Evolutionary conservation across 768 basidiomycete species (phyloP).

Genomic region (Trametes gibbosa): DNA sequence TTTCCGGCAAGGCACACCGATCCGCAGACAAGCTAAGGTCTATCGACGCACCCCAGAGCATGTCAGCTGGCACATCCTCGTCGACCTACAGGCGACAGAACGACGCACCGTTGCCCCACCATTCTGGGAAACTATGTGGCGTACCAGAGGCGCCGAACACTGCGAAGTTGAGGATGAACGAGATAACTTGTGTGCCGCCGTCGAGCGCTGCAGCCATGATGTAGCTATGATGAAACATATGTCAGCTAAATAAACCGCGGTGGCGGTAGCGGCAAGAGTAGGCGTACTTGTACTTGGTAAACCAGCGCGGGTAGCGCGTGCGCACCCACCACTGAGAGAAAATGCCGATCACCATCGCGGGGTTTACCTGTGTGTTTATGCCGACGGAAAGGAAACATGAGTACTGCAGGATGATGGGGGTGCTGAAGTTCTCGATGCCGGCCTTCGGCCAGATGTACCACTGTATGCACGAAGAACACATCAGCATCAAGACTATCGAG

Average conservation of each 20-base stretch:
- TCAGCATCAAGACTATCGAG: neutral
- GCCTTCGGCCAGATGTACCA: slow-evolving; percentile 48
- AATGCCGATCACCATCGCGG: slow-evolving; percentile 41
- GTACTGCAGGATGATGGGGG: slow-evolving; percentile 40
- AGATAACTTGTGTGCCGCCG: slow-evolving; percentile 37
- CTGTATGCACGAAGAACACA: neutral
- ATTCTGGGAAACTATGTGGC: slow-evolving; percentile 27
- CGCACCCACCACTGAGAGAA: slow-evolving; percentile 47
- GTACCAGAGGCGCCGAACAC: slow-evolving; percentile 30
- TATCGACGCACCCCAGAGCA: neutral
- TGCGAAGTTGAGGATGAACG: slow-evolving; percentile 35
- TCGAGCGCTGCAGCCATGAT: slow-evolving; percentile 40
- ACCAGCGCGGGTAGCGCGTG: slow-evolving; percentile 37
- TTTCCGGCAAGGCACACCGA: slow-evolving; percentile 22
- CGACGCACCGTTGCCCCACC: slow-evolving; percentile 28
- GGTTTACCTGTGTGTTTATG: slow-evolving; percentile 53
- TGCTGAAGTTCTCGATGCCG: slow-evolving; percentile 47
- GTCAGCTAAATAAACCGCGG: neutral
- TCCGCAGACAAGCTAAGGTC: slow-evolving; percentile 27
- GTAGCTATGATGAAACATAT: slow-evolving; percentile 30
- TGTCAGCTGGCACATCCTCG: too few species aligned
- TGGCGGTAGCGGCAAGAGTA: neutral
- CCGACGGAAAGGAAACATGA: slow-evolving; percentile 51
- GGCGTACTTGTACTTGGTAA: slow-evolving; percentile 36
- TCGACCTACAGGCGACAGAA: too few species aligned